A percentile compares a stretch with the other conserved stretches of the same genome.
These are phyloP conservation scores for Sarocladium brachiariae DNA, from an alignment of 2,329 filamentous ascomycete genomes.

Conservation along the genomic window DNA sequence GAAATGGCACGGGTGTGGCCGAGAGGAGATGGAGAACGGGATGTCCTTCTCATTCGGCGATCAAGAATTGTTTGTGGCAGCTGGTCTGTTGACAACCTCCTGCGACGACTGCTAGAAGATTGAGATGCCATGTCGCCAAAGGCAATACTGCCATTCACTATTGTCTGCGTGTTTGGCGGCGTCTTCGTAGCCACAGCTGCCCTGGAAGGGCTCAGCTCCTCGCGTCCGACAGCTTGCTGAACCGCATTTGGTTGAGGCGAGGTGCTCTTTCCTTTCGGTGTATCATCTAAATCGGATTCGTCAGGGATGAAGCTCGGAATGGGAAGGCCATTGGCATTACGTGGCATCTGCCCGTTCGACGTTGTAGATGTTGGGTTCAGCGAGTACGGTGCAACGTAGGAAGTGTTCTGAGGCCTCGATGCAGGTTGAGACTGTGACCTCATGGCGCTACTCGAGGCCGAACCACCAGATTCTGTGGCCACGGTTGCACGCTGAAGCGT, in stretches of 20 bases:
- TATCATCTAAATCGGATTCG: conserved; percentile 43
- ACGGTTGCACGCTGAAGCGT: conserved; percentile 48
- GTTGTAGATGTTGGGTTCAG: conserved; percentile 27
- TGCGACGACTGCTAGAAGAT: conserved; percentile 25
- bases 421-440: conserved; percentile 63
- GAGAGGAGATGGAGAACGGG: conserved; percentile 50
- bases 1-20: conserved; percentile 42
- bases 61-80: conserved; percentile 47
- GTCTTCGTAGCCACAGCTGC: conserved; percentile 1
- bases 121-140: conserved; percentile 40
- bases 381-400: conserved; percentile 9
- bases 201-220: conserved; percentile 19
- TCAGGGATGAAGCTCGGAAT: conserved; percentile 52
- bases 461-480: conserved; percentile 39
- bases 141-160: conserved; percentile 31
- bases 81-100: conserved; percentile 47
- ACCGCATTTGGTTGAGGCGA: background rate
- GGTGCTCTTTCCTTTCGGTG: conserved; percentile 24
- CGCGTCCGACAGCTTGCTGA: background rate
- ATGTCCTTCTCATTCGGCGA: conserved; percentile 44
- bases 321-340: conserved; percentile 40
- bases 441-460: conserved; percentile 46
- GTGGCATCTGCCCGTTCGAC: conserved; percentile 24
- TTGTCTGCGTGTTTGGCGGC: background rate
- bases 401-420: conserved; percentile 35